Evolutionary conservation across 2,329 filamentous ascomycete genomes (phyloP), one percentile per base, ranked within the genome.

Genomic region (Incumbomyces lentus): DNA sequence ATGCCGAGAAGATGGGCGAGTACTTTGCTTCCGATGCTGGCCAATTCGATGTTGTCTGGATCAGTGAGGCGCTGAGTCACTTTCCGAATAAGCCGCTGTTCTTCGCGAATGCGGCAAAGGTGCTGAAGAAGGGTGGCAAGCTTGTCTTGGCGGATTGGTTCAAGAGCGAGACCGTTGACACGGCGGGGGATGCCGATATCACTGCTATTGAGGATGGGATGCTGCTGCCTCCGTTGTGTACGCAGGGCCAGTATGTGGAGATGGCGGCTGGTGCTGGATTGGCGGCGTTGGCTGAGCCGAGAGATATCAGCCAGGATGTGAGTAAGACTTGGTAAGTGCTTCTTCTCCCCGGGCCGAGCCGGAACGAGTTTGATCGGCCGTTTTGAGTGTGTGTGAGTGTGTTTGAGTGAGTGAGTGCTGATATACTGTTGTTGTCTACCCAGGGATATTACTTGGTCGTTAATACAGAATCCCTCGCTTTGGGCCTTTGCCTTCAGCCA

Each of bases 111-210:
- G 69, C 71, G 1, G 62, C 63, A 26, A 62, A 61, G 39, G 62
- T 79, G 30, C 61, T 81, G 41, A 70, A 64, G 32, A 48, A 62
- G 0, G 70, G 71, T 0, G 74, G 73, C 1, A 74, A 70, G 58
- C 59, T 81, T 37, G 74, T 76, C 3, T 62, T 81, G 44, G 75
- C 76, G 18, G 77, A 81, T 59, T 80, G 76, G 76, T 79, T 80
- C 64, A 76, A 75, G 63, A 70, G 66, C 11, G 72, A 72, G 45
- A 60, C 57, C 17, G 55, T 79, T n/a, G n/a, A n/a, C n/a, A 36
- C 60, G 66, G 61, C 68, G 48, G 69, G 73, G 52, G 62, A 67
- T 35, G 64, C 63, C 39, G 75, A 79, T 55, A 78, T 80, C 53
- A 71, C 72, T 55, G 74, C 74, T 1, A 80, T 80, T 48, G 76